phyloP scores from a whole-genome alignment of 495 filamentous ascomycete species.

The Lasiosphaeria hispida region DNA sequence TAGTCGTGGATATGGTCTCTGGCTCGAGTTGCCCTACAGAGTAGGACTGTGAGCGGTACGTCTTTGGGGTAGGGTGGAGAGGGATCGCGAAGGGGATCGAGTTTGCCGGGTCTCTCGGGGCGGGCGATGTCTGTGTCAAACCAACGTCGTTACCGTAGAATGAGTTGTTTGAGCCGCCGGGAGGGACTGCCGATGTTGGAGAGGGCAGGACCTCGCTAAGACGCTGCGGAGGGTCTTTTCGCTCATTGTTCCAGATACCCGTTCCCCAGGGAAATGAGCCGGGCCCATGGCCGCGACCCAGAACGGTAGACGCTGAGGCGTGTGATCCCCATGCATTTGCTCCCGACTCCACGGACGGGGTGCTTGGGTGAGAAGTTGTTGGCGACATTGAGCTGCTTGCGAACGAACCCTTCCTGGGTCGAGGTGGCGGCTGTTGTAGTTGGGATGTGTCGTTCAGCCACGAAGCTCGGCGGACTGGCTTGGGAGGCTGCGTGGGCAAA shows the following conservation, averaged over 20 bases:
- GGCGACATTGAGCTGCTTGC: constrained; percentile 69
- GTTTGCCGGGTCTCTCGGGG: constrained; percentile 38
- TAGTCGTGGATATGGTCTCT: constrained; percentile 54
- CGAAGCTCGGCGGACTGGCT: constrained; percentile 56
- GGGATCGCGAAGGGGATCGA: constrained; percentile 84
- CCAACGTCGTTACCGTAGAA: constrained; percentile 44
- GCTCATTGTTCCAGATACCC: constrained; percentile 74
- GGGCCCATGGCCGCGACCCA: constrained; percentile 57
- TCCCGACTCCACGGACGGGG: constrained; percentile 66
- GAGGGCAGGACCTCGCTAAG: constrained; percentile 75
- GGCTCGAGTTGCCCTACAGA: constrained; percentile 89
- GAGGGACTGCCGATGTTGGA: constrained; percentile 64
- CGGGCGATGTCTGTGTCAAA: constrained; percentile 42
- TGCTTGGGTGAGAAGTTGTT: constrained; percentile 70
- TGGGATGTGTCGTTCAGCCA: constrained; percentile 61
- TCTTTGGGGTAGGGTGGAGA: constrained; percentile 85
- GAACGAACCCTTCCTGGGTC: constrained; percentile 58
- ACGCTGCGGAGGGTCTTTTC: constrained; percentile 71
- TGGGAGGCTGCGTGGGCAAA: constrained; percentile 45
- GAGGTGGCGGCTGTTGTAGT: constrained; percentile 34
- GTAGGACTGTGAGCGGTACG: constrained; percentile 93
- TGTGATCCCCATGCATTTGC: constrained; percentile 59
- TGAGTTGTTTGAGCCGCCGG: constrained; percentile 41
- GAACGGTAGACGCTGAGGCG: constrained; percentile 43
- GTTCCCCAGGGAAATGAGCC: constrained; percentile 69